Evolutionary conservation across 768 basidiomycete species (phyloP), one percentile per base, ranked within the genome.

Genomic region (Pholiota microspora): DNA sequence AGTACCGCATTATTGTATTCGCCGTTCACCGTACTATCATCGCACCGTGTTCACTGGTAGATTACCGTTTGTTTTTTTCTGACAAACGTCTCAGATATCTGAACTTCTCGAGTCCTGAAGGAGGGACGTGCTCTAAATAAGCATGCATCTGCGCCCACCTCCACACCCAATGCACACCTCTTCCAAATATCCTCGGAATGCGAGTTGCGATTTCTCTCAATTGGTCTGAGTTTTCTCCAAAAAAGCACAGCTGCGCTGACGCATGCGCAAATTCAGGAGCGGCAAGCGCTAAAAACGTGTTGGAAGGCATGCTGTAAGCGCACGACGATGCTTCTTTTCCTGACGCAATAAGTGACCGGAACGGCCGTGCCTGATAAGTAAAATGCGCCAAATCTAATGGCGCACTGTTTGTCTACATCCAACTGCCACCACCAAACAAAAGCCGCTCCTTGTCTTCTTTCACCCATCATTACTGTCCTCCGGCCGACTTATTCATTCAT

Each of bases 291-390:
- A 10, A 32, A 42, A 31, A 45, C 51, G 28, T 52, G 25, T 28
- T 21, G 16, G 63, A 54, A 64, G 61, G 53, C 63, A 67, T 64
- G 67, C 67, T 61, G 60, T 56, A 61, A 57, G 59, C 48, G 51
- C 50, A 49, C 55, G 59, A 50, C 61, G 49, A 28, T 55, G 60
- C 60, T 59, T 62, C 53, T 53, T 40, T 40, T 48, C 44, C 40
- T 55, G 49, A 32, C 57, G 49, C 38, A 21, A 27, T 40, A 48
- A 48, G 49, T 23, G 47, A 44, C 44, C 53, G 45, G 49, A 47
- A 50, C 53, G 24, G 28, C 34, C 48, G 59, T 63, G 51, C 58
- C 58, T 64, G 59, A 64, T 64, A 55, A 38, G 53, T 50, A 55
- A 56, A 57, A 60, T 45, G 53, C 46, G 48, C 56, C 56, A 57